A percentile compares a stretch with the other conserved stretches of the same genome.
These are phyloP conservation scores for Casuarina cunninghamiana DNA, from an alignment of 306 rosid genomes.

Conservation along the genomic window DNA sequence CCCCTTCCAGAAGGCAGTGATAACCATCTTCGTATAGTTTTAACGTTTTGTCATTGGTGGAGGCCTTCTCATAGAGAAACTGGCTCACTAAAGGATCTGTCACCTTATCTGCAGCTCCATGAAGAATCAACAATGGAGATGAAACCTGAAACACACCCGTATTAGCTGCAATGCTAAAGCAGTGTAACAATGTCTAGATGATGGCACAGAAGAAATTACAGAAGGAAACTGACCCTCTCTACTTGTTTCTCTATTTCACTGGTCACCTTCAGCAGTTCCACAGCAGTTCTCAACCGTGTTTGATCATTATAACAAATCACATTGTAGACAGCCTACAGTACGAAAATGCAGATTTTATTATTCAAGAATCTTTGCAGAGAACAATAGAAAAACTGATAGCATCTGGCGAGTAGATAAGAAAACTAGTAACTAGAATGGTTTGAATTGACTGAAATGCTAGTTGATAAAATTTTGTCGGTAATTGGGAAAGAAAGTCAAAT, in stretches of 20 bases:
- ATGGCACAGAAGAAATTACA: constrained; percentile 1
- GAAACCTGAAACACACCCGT: constrained; percentile 54
- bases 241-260: constrained; percentile 63
- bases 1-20: constrained; percentile 88
- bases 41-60: constrained; percentile 68
- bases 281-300: constrained; percentile 67
- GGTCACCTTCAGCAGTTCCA: constrained; percentile 65
- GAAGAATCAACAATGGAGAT: constrained; percentile 77
- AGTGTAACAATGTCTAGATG: background rate
- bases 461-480: background rate
- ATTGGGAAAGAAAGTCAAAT: background rate
- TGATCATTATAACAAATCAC: constrained; percentile 64
- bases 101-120: constrained; percentile 80
- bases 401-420: background rate
- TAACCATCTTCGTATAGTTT: constrained; percentile 65
- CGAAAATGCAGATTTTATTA: background rate
- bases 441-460: background rate
- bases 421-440: background rate
- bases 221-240: constrained; percentile 49
- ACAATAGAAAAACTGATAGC: background rate
- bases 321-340: constrained; percentile 68
- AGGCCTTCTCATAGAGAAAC: constrained; percentile 76
- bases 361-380: constrained; percentile 1
- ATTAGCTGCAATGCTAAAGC: background rate
- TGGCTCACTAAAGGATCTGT: constrained; percentile 79